Percentiles rank a stretch among this genome's conserved stretches.
phyloP scores from a whole-genome alignment of 257 asterid species.

The Solanum sejunctum region DNA sequence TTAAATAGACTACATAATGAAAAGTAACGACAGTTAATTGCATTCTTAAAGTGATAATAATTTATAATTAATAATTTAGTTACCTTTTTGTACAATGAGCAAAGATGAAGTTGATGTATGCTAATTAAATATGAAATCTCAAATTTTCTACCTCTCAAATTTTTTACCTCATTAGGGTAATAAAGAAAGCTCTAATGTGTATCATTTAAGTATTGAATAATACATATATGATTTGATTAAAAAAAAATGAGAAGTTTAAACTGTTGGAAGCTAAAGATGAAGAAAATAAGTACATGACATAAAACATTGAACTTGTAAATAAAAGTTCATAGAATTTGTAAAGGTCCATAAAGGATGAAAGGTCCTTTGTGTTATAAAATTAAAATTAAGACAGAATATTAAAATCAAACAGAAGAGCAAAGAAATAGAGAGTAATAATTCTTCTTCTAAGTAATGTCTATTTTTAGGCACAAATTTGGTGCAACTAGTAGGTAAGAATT shows the following conservation, averaged over 20 bases:
- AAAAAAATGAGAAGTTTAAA: background rate
- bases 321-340: background rate
- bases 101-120: background rate
- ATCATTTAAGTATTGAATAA: too few relatives aligned
- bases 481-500: too few relatives aligned
- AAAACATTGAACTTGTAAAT: background rate
- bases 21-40: background rate
- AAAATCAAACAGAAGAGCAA: too few relatives aligned
- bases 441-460: too few relatives aligned
- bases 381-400: too few relatives aligned
- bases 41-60: background rate
- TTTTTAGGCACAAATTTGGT: too few relatives aligned
- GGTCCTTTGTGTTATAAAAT: too few relatives aligned
- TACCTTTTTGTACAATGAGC: background rate
- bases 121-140: background rate
- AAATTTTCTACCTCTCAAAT: background rate
- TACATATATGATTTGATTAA: background rate
- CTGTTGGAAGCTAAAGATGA: background rate
- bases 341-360: too few relatives aligned
- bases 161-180: background rate
- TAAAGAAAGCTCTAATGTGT: background rate
- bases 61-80: too few relatives aligned
- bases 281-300: background rate
- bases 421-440: too few relatives aligned
- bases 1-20: background rate